phyloP scores from a whole-genome alignment of 163 green algal species.

The Chloromonas sp. region DNA sequence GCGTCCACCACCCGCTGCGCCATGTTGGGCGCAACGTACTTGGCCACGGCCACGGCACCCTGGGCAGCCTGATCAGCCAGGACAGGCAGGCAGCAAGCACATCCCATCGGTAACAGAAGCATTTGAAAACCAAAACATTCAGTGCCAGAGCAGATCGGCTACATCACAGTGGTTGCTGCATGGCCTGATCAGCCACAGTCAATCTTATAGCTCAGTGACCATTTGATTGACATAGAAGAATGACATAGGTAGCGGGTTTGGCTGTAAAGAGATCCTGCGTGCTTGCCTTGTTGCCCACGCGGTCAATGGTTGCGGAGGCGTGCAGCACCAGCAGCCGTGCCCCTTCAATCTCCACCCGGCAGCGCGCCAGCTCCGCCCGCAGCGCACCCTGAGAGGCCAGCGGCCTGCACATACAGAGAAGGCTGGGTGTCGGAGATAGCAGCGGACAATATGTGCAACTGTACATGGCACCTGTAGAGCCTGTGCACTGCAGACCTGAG shows the following conservation, averaged over 20 bases:
- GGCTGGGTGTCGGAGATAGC: background rate
- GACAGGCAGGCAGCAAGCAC: background rate
- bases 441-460: constrained; percentile 12
- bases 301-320: constrained; percentile 73
- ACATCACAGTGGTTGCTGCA: too few relatives aligned
- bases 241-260: background rate
- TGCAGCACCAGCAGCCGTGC: constrained; percentile 75
- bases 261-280: background rate
- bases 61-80: constrained; percentile 56
- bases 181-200: too few relatives aligned
- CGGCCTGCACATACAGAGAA: constrained; percentile 7
- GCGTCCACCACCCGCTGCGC: constrained; percentile 68
- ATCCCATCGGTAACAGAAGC: too few relatives aligned
- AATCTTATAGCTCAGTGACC: too few relatives aligned
- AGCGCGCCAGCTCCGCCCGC: constrained; percentile 16
- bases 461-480: too few relatives aligned
- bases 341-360: constrained; percentile 59
- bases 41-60: constrained; percentile 72
- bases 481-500: too few relatives aligned
- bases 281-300: constrained; percentile 8
- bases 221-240: background rate
- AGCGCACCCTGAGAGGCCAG: constrained; percentile 55
- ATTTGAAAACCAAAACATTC: too few relatives aligned
- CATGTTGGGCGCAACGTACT: constrained; percentile 71
- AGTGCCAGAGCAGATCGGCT: too few relatives aligned